Percentiles rank a stretch among this genome's conserved stretches.
phyloP scores from a whole-genome alignment of 305 asterid genomes.

The Fraxinus nigra region DNA sequence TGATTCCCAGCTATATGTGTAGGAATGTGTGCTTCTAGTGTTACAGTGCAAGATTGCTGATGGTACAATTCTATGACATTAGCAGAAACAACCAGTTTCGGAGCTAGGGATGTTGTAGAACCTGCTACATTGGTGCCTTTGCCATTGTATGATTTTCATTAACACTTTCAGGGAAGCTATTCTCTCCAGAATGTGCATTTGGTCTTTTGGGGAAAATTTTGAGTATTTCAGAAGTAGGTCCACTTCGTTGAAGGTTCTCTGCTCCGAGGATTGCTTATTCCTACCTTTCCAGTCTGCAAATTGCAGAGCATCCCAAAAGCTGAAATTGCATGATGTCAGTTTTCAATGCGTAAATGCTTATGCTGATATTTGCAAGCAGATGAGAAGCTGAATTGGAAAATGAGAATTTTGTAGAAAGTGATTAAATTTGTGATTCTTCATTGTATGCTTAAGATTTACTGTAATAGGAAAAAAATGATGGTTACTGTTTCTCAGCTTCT shows the following conservation, averaged over 20 bases:
- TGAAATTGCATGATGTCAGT: slow-evolving; percentile 1
- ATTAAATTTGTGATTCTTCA: background rate
- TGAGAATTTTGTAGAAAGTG: background rate
- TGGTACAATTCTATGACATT: background rate
- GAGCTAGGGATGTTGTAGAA: background rate
- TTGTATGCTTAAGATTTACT: background rate
- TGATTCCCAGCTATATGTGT: background rate
- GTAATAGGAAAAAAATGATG: background rate
- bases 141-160: background rate
- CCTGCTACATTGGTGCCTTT: background rate
- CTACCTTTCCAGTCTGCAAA: background rate
- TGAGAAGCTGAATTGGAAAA: background rate
- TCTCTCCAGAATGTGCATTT: background rate
- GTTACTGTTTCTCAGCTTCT: background rate
- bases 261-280: background rate
- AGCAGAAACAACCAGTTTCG: background rate
- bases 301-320: background rate
- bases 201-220: slow-evolving; percentile 1
- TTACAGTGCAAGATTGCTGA: background rate
- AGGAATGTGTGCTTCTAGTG: background rate
- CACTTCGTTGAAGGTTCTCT: background rate
- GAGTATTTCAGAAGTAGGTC: background rate
- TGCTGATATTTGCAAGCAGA: slow-evolving; percentile 6
- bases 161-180: background rate
- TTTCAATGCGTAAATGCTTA: background rate